Conservation (phyloP, 352 stramenopile species). For the Elongisporangium undulatum region DNA sequence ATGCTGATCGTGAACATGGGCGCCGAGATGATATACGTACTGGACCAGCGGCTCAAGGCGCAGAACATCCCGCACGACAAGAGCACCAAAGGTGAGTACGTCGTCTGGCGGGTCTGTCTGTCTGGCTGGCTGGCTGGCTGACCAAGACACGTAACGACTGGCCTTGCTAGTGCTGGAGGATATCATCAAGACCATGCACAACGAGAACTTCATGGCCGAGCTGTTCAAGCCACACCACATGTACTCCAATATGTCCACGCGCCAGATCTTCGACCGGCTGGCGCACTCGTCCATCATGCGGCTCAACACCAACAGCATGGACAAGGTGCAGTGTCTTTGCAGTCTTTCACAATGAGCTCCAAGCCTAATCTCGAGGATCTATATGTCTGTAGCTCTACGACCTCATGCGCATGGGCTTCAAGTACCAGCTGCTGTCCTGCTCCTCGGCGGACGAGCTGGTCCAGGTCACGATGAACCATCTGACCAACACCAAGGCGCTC, state of each 20-base stretch:
- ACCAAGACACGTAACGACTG: constrained; percentile 2
- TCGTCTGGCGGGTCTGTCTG: not conserved
- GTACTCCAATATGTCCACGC: constrained; percentile 87
- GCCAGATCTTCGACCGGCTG: constrained; percentile 89
- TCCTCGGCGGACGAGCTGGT: constrained; percentile 83
- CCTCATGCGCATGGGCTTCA: constrained; percentile 95
- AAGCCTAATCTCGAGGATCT: not conserved
- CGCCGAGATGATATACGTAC: constrained; percentile 93
- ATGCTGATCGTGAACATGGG: constrained; percentile 94
- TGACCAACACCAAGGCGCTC: constrained; percentile 70
- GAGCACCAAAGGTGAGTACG: constrained; percentile 72
- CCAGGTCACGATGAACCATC: constrained; percentile 87
- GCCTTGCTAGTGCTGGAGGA: constrained; percentile 75
- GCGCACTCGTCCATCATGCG: constrained; percentile 94
- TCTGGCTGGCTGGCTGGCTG: constrained; percentile 1
- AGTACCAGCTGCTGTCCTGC: constrained; percentile 87
- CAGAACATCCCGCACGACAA: constrained; percentile 90
- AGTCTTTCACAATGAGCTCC: too few relatives aligned
- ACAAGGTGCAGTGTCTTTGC: constrained; percentile 57
- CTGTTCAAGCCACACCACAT: constrained; percentile 92
- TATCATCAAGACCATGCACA: constrained; percentile 92
- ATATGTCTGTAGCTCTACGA: constrained; percentile 75
- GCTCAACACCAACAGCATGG: constrained; percentile 92
- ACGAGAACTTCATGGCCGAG: constrained; percentile 87
- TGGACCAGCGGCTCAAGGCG: constrained; percentile 89